Evolutionary conservation across 2,329 filamentous ascomycete species (phyloP), one percentile per base, ranked within the genome.

Genomic region (Ambrosiella xylebori): DNA sequence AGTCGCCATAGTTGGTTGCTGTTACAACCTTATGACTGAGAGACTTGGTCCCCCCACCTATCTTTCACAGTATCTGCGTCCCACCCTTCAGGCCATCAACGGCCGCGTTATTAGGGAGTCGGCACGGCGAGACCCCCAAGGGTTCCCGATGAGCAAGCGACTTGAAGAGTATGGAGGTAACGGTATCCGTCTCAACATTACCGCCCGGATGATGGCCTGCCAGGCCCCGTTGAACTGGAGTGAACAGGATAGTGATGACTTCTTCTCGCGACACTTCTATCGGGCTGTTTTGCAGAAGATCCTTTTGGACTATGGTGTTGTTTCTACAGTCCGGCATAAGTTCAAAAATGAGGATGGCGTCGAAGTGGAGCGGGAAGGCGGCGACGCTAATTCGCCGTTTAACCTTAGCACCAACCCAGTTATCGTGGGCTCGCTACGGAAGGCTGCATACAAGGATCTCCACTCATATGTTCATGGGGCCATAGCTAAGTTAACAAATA

Each of bases 1-100:
- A n/a, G 85, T 97, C 19, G 91, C 91, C 59, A 90, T 98, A 67
- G 88, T 98, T 61, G 93, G 93, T 52, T 98, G 93, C 74, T 98
- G 93, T 75, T 97, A 98, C 76, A 98, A 98, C 65, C 80, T 97
- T 5, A 74, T 97, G 64, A 96, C 91, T 0, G 93, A 97, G 70
- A 82, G 87, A 59, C 79, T 96, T 11, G 87, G 88, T 0, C 87
- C 89, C 1, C 85, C 88, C 15, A 89, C 88, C 0, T 91, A 87
- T 74, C 95, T 96, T 68, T 77, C 88, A 17, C 84, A 88, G 1
- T 80, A 81, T 54, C 77, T 91, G 40, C 84, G 89, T 7, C 85
- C 86, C 2, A 81, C 74, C 56, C 65, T 85, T 67, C 72, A 88
- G 61, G 75, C 81, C 5, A 69, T 84, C 64, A 84, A 84, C 63